A percentile compares a stretch with the other conserved stretches of the same genome.
Evolutionary conservation across 495 filamentous ascomycete genomes (phyloP).

Genomic region (Cercophora samala): DNA sequence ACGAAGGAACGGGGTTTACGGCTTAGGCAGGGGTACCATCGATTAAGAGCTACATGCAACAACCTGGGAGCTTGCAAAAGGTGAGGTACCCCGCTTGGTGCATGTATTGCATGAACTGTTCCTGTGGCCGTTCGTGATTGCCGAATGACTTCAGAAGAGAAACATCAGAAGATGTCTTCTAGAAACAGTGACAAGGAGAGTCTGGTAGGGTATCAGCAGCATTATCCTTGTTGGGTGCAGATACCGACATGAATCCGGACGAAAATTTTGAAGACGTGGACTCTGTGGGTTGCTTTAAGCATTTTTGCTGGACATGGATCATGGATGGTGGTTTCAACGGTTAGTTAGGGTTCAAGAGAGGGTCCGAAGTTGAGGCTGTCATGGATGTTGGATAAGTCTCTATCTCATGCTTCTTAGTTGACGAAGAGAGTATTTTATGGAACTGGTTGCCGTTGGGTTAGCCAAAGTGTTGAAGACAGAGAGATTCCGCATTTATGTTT

Average conservation of each 20-base stretch:
- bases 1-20: constrained; percentile 6
- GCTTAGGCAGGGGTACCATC: neutral
- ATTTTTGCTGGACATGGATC: neutral
- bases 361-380: neutral
- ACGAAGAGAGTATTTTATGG: too few relatives aligned
- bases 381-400: neutral
- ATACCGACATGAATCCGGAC: neutral
- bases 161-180: neutral
- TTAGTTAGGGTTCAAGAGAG: neutral
- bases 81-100: neutral
- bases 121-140: neutral
- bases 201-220: neutral
- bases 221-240: neutral
- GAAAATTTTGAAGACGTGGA: neutral
- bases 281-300: neutral
- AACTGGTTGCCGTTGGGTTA: too few relatives aligned
- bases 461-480: too few relatives aligned
- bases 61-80: neutral
- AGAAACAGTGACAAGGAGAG: neutral
- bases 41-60: neutral
- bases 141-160: constrained; percentile 4
- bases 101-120: neutral
- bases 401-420: too few relatives aligned
- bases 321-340: neutral
- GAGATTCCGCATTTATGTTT: too few relatives aligned